Percentiles rank a stretch among this genome's conserved stretches.
Evolutionary conservation across 2,329 filamentous ascomycete species (phyloP).

Genomic region (Diaporthe nobilis): DNA sequence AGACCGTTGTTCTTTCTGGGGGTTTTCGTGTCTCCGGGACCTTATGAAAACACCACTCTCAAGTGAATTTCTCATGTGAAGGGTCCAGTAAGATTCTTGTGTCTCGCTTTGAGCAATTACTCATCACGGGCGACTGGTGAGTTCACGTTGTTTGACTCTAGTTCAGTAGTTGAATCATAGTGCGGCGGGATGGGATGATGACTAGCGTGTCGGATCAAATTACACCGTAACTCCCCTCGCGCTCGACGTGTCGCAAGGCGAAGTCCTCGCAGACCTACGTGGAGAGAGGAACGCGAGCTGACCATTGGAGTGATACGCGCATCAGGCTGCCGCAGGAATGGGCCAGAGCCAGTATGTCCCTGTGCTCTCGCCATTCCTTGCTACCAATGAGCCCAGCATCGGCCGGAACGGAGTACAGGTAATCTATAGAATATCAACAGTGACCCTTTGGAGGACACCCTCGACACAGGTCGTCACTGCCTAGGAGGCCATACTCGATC

Average conservation of each 20-base stretch:
- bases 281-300: background rate
- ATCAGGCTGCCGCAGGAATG: background rate
- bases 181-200: background rate
- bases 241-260: background rate
- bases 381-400: background rate
- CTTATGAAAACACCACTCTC: too few species aligned
- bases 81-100: background rate
- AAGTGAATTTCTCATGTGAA: rapidly evolving
- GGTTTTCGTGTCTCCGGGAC: too few species aligned
- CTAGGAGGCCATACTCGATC: background rate
- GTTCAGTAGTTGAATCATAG: background rate
- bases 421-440: too few species aligned
- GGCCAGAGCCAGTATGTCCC: background rate
- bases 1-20: too few species aligned
- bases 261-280: background rate
- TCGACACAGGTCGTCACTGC: background rate
- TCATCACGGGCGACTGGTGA: background rate
- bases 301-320: background rate
- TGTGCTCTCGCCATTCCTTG: background rate
- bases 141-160: background rate
- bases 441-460: background rate
- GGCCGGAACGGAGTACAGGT: background rate
- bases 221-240: background rate
- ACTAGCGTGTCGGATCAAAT: rapidly evolving
- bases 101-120: too few species aligned